A percentile compares a stretch with the other conserved stretches of the same genome.
These are phyloP conservation scores for Dipteronia dyeriana DNA, from an alignment of 345 rosid genomes.

Conservation along the genomic window DNA sequence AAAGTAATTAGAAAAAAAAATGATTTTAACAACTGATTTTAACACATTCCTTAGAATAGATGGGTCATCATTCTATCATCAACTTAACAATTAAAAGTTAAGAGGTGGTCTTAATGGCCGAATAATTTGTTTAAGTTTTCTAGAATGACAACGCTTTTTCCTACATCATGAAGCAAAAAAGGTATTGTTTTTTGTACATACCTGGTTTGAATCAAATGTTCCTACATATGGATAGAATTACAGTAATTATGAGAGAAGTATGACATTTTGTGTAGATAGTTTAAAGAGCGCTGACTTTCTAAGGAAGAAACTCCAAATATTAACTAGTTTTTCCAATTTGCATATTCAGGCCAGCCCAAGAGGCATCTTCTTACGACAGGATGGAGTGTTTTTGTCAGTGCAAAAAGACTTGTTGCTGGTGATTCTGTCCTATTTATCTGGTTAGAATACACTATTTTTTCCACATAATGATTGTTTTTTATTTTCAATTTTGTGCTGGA, in stretches of 20 bases:
- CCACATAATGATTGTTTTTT: neutral
- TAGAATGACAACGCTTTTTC: neutral
- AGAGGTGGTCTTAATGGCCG: neutral
- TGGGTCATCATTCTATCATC: neutral
- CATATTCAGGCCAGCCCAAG: constrained; percentile 54
- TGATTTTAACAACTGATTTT: neutral
- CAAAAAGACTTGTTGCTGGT: constrained; percentile 56
- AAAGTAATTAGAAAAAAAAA: neutral
- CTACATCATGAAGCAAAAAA: constrained; percentile 3
- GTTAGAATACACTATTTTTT: constrained; percentile 15
- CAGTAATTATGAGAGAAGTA: neutral
- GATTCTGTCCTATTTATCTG: constrained; percentile 57
- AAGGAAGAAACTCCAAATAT: neutral
- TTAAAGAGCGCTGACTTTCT: neutral
- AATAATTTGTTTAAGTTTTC: neutral
- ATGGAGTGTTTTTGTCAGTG: constrained; percentile 61
- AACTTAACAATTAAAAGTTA: neutral
- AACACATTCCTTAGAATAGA: neutral
- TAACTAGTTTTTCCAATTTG: constrained; percentile 5
- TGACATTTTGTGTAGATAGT: neutral
- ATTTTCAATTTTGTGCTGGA: neutral
- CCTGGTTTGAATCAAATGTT: neutral
- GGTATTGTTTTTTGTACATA: neutral
- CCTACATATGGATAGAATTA: neutral
- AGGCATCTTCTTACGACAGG: constrained; percentile 59